Evolutionary conservation across 768 basidiomycete species (phyloP).

Genomic region (Lentinus tigrinus): DNA sequence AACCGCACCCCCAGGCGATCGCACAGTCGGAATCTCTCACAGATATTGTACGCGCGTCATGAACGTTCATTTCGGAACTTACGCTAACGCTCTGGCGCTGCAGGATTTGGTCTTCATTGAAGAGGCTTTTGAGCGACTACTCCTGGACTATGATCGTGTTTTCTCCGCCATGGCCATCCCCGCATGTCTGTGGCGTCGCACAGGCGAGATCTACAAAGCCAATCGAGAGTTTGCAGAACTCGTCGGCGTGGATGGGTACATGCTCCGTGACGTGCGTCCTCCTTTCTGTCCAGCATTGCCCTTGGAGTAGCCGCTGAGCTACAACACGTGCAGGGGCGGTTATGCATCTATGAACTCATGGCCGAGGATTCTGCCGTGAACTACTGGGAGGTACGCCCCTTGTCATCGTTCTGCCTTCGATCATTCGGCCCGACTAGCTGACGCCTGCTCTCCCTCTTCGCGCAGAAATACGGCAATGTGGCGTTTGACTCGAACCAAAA

Average conservation of each 20-base stretch:
- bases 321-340: constrained; percentile 57
- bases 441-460: not conserved
- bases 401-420: not conserved
- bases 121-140: constrained; percentile 92
- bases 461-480: constrained; percentile 90
- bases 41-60: constrained; percentile 59
- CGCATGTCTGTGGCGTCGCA: constrained; percentile 93
- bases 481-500: constrained; percentile 92
- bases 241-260: constrained; percentile 81
- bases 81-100: not conserved
- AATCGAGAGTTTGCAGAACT: constrained; percentile 95
- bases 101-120: constrained; percentile 96
- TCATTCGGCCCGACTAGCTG: not conserved
- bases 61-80: not conserved
- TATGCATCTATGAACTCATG: constrained; percentile 98
- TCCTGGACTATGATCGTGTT: constrained; percentile 94
- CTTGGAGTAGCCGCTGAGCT: not conserved
- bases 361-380: constrained; percentile 95
- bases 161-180: constrained; percentile 97
- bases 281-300: not conserved
- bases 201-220: constrained; percentile 98
- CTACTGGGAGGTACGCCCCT: constrained; percentile 83
- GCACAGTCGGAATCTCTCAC: constrained; percentile 70
- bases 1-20: constrained; percentile 50
- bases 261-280: constrained; percentile 76